Evolutionary conservation across 2,329 filamentous ascomycete genomes (phyloP), one percentile per base, ranked within the genome.

Genomic region (Rachicladosporium sp.): DNA sequence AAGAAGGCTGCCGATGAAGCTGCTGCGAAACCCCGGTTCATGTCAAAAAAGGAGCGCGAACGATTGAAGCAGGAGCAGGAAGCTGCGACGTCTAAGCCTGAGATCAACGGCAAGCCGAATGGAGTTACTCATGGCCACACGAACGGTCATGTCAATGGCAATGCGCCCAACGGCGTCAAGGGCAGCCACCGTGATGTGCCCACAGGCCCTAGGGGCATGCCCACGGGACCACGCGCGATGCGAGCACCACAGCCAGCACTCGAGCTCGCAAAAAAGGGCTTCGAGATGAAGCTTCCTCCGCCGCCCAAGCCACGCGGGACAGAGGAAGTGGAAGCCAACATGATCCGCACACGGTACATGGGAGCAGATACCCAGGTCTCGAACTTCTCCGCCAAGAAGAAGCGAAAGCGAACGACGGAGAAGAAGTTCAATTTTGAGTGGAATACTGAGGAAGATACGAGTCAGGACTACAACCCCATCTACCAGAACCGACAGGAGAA

Each of bases 401-500:
- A 96, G 69, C 76, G 89, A 41, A 82, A 84, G 66, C 74, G 89
- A 45, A 93, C 87, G 1, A 91, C 85, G 1, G 89, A 94, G 56
- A 86, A 88, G 63, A 96, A 98, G 60, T 98, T 98, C 68, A 98
- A 95, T 54, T 98, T 98, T 53, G 91, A 93, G 53, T 98, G 91
- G 91, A 93, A 94, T 51, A 74, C 78, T 1, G 84, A 93, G 45
- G 91, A 98, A 57, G 91, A 98, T 60, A 98, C 91, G 1, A 89
- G 80, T 48, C 74, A 70, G 2, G 80, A 85, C 50, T 82, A 87
- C 56, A 88, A 94, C 51, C 82, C 84, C 1, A 70, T 91, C 31
- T 93, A 93, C 58, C 72, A 80, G 37, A 67, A 77, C 19, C 71
- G 75, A 31, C 69, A 76, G 3, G 75, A 82, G 46, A 72, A 76